phyloP scores from a whole-genome alignment of 2,329 filamentous ascomycete genomes.

The Exophiala spinifera region DNA sequence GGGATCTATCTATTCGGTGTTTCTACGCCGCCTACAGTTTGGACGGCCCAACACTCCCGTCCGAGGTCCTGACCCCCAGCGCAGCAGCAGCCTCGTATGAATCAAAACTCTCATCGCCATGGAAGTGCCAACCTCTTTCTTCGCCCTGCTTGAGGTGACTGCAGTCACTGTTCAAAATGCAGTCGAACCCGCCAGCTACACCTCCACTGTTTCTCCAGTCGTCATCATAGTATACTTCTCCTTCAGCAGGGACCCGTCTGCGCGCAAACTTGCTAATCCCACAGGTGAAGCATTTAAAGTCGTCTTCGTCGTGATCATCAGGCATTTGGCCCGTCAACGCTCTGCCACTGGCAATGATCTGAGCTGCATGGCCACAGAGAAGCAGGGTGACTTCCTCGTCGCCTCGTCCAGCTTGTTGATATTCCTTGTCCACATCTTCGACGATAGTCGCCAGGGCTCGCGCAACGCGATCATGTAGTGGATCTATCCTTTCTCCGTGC shows the following conservation, averaged over 20 bases:
- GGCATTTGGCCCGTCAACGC: constrained; percentile 77
- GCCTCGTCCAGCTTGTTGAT: constrained; percentile 36
- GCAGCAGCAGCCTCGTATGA: constrained; percentile 29
- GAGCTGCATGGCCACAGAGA: constrained; percentile 85
- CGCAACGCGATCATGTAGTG: constrained; percentile 77
- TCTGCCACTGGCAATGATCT: constrained; percentile 80
- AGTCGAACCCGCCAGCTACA: constrained; percentile 75
- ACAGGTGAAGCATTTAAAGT: constrained; percentile 83
- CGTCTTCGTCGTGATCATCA: constrained; percentile 65
- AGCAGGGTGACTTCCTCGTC: constrained; percentile 67
- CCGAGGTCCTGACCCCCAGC: constrained; percentile 29
- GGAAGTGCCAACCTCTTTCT: constrained; percentile 73
- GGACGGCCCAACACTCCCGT: constrained; percentile 13
- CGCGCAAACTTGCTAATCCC: constrained; percentile 68
- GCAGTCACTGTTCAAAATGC: constrained; percentile 78
- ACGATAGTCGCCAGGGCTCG: constrained; percentile 47
- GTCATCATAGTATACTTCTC: constrained; percentile 32
- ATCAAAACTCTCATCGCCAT: constrained; percentile 47
- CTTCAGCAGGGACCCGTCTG: constrained; percentile 34
- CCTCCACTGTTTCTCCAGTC: constrained; percentile 42
- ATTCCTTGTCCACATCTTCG: constrained; percentile 39
- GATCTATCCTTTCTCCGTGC: constrained; percentile 73
- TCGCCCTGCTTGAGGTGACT: constrained; percentile 74
- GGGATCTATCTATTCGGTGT: background rate
- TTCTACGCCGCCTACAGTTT: constrained; percentile 13